Conservation (phyloP, 164 flowering plant species). For the Liquidambar formosana region DNA sequence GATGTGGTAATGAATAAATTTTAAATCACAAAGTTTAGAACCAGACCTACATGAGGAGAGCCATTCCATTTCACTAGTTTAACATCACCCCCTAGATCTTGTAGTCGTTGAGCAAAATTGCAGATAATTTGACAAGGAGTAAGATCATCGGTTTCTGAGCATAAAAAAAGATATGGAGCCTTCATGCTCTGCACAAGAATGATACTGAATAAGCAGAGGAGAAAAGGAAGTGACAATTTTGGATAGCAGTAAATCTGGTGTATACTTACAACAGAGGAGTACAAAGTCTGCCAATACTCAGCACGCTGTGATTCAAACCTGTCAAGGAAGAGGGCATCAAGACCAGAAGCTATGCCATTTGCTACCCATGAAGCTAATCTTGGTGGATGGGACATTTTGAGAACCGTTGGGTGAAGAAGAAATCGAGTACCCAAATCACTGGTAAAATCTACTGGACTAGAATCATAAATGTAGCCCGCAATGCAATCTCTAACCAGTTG, state of each 20-base stretch:
- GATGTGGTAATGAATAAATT: neutral
- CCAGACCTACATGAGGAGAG: slow-evolving; percentile 86
- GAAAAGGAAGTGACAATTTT: slow-evolving; percentile 4
- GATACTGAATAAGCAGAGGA: slow-evolving; percentile 3
- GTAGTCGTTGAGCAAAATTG: slow-evolving; percentile 76
- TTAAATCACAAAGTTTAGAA: slow-evolving; percentile 7
- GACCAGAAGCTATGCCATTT: slow-evolving; percentile 59
- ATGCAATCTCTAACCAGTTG: slow-evolving; percentile 67
- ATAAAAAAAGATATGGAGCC: slow-evolving; percentile 79
- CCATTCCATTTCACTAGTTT: slow-evolving; percentile 70
- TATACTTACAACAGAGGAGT: slow-evolving; percentile 73
- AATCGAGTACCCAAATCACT: slow-evolving; percentile 78
- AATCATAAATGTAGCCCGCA: slow-evolving; percentile 82
- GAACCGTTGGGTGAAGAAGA: slow-evolving; percentile 69
- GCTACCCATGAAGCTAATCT: slow-evolving; percentile 69
- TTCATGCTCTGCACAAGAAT: slow-evolving; percentile 57
- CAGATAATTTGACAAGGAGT: slow-evolving; percentile 65
- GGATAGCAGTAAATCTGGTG: neutral
- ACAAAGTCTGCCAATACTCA: slow-evolving; percentile 95
- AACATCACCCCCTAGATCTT: slow-evolving; percentile 78
- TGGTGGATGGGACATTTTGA: slow-evolving; percentile 70
- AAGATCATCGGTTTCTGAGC: slow-evolving; percentile 87
- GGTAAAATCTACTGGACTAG: slow-evolving; percentile 88
- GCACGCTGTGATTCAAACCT: slow-evolving; percentile 90
- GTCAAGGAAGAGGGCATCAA: slow-evolving; percentile 75